Evolutionary conservation across 768 basidiomycete genomes (phyloP).

Genomic region (Hebeloma cylindrosporum): DNA sequence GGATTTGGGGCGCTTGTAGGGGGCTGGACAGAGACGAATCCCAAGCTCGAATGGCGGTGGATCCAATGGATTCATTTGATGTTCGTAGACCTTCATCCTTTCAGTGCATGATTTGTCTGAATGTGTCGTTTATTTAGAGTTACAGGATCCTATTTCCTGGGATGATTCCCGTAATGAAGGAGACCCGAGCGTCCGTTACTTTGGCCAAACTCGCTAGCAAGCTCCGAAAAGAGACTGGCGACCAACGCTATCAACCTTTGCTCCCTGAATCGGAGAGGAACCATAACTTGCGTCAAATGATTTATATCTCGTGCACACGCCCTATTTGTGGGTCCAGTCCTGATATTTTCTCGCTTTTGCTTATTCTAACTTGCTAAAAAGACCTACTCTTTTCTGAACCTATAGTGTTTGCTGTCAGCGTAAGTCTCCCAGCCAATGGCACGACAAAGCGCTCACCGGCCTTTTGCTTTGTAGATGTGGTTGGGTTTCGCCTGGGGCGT

Average conservation of each 20-base stretch:
- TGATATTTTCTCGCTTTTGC: neutral
- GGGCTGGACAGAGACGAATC: conserved; percentile 66
- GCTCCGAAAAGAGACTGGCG: conserved; percentile 59
- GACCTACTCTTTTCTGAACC: conserved; percentile 69
- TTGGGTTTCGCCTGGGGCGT: conserved; percentile 73
- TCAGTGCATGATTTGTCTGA: conserved; percentile 1
- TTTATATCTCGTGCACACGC: conserved; percentile 64
- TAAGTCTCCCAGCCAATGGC: conserved; percentile 36
- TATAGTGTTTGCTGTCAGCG: conserved; percentile 66
- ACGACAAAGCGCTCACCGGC: no score
- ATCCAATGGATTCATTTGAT: conserved; percentile 81
- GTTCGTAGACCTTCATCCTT: conserved; percentile 34
- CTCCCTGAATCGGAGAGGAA: conserved; percentile 43
- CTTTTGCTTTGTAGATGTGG: conserved; percentile 45
- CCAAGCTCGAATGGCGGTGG: conserved; percentile 71
- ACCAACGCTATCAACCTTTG: conserved; percentile 50
- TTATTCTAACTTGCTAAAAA: conserved; percentile 24
- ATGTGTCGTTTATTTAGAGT: conserved; percentile 11
- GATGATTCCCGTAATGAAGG: conserved; percentile 57
- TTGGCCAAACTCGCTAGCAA: conserved; percentile 57
- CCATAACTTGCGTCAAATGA: conserved; percentile 51
- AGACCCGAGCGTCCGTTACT: conserved; percentile 70
- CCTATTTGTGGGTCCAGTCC: conserved; percentile 53
- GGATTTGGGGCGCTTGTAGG: conserved; percentile 64
- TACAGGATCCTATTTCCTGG: conserved; percentile 22